These are phyloP conservation scores for Leccinum subgranulosum DNA, from an alignment of 768 basidiomycete genomes.

Conservation along the genomic window DNA sequence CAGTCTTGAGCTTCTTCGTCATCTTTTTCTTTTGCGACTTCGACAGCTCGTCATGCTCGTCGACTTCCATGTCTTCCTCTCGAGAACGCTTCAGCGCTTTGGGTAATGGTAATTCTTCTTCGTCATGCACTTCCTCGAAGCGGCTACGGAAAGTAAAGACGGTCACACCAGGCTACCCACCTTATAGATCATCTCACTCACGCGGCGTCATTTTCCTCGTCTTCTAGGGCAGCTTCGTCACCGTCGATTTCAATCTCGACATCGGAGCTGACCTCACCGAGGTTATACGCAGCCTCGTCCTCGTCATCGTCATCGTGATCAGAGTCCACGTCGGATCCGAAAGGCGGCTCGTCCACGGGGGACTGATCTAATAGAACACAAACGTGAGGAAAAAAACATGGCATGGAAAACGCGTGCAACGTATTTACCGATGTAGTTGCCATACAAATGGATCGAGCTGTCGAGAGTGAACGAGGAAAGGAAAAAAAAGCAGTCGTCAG, in stretches of 20 bases:
- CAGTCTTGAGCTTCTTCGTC: conserved; percentile 72
- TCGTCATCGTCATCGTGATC: conserved; percentile 34
- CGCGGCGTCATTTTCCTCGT: conserved; percentile 36
- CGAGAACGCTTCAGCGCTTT: conserved; percentile 67
- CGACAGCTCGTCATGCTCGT: conserved; percentile 35
- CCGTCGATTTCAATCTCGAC: conserved; percentile 75
- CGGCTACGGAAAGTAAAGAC: conserved; percentile 36
- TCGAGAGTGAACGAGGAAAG: background rate
- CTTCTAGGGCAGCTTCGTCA: conserved; percentile 53
- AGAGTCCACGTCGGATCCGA: conserved; percentile 48
- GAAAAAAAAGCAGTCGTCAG: conserved; percentile 8
- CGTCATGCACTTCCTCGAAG: conserved; percentile 65
- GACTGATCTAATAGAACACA: conserved; percentile 22
- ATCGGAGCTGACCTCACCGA: conserved; percentile 80
- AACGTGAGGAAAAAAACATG: background rate
- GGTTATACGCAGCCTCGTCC: conserved; percentile 49
- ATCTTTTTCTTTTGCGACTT: conserved; percentile 59
- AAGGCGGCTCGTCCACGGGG: conserved; percentile 36
- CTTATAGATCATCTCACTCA: conserved; percentile 31
- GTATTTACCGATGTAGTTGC: conserved; percentile 75
- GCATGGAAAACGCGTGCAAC: background rate
- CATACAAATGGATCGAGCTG: conserved; percentile 74
- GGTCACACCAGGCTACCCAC: background rate
- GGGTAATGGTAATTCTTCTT: conserved; percentile 24
- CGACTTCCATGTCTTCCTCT: conserved; percentile 52